Evolutionary conservation across 2,329 filamentous ascomycete genomes (phyloP).

Genomic region (Alternaria viburni): DNA sequence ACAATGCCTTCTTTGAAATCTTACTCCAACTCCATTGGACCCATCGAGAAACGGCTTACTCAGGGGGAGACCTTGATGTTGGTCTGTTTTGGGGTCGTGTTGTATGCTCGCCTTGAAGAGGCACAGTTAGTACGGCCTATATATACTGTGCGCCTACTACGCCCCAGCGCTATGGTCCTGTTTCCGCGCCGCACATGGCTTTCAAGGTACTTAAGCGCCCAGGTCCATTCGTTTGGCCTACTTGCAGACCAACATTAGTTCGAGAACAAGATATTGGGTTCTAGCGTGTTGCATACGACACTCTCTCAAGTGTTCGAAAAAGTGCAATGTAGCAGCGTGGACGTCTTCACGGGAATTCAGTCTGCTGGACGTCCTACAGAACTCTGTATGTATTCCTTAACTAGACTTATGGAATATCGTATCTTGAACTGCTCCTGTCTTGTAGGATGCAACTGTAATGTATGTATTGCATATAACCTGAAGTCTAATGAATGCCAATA

Average conservation of each 20-base stretch:
- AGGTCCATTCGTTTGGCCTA: not conserved
- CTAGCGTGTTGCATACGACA: not conserved
- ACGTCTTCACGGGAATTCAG: not conserved
- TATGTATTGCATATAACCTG: not conserved
- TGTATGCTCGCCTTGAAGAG: not conserved
- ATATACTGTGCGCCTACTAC: not conserved
- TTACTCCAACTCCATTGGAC: not conserved
- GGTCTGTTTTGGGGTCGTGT: not conserved
- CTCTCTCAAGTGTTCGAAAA: not conserved
- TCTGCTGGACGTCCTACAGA: not conserved
- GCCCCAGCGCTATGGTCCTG: constrained; percentile 1
- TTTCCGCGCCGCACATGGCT: constrained; percentile 7
- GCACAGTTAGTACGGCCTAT: not conserved
- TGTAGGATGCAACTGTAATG: not conserved
- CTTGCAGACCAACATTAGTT: not conserved
- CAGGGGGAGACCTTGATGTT: not conserved
- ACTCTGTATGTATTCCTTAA: not conserved
- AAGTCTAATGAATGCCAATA: not conserved
- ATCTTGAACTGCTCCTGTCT: not conserved
- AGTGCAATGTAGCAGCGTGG: not conserved
- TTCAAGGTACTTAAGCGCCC: constrained; percentile 6
- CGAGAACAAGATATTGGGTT: not conserved
- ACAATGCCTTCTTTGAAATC: constrained; percentile 8
- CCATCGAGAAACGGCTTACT: not conserved
- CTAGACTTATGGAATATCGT: accelerated